These are phyloP conservation scores for Cystofilobasidium macerans DNA, from an alignment of 768 basidiomycete genomes.

Conservation along the genomic window DNA sequence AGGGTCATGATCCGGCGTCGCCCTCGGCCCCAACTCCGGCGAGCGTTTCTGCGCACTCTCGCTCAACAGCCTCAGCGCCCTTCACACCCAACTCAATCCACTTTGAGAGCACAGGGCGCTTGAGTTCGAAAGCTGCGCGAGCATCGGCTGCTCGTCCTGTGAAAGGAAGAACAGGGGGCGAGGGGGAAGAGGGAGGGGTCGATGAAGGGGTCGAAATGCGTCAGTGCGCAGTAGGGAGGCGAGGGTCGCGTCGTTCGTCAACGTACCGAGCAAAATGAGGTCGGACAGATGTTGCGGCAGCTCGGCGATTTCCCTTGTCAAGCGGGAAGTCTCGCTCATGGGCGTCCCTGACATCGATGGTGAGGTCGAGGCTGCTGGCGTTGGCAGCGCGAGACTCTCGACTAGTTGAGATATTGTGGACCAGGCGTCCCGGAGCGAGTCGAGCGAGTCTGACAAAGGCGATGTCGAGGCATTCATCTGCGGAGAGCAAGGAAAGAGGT, in stretches of 20 bases:
- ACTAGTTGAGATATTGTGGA: conserved; percentile 25
- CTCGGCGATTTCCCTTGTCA: conserved; percentile 5
- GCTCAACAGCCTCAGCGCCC: not conserved
- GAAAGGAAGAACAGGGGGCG: too few species aligned
- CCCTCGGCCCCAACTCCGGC: not conserved
- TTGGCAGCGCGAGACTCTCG: conserved; percentile 13
- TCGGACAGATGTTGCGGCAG: conserved; percentile 6
- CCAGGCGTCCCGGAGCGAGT: conserved; percentile 13
- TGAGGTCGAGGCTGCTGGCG: not conserved
- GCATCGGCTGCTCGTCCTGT: not conserved
- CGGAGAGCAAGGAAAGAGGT: not conserved
- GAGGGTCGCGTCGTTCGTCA: too few species aligned
- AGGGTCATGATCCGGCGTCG: not conserved
- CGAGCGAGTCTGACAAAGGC: conserved; percentile 24
- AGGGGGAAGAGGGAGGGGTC: not conserved
- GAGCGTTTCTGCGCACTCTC: not conserved
- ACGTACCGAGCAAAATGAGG: conserved; percentile 5
- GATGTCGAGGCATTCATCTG: conserved; percentile 26
- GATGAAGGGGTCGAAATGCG: not conserved
- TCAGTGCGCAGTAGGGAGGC: not conserved
- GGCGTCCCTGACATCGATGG: not conserved
- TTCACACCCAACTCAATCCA: not conserved
- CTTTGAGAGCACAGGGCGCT: not conserved
- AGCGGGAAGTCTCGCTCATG: not conserved
- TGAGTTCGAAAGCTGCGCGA: not conserved